Evolutionary conservation across 2,329 filamentous ascomycete species (phyloP).

Genomic region (Ustilaginoidea virens): DNA sequence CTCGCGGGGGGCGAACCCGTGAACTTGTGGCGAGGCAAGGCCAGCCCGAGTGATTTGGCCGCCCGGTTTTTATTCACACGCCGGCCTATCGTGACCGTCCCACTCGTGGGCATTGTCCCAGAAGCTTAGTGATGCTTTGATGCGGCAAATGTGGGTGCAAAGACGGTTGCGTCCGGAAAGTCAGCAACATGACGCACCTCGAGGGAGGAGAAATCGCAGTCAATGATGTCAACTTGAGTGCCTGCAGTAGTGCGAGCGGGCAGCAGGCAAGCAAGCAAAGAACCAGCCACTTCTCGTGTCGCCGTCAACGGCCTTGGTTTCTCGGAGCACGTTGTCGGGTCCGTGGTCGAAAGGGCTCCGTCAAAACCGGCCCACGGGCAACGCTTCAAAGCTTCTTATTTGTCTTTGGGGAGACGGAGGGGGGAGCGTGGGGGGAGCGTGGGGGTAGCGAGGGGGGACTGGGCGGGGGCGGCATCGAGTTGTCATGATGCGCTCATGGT

Average conservation of each 20-base stretch:
- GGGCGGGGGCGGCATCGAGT: too few relatives aligned
- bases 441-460: too few relatives aligned
- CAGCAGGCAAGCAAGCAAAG: slow-evolving; percentile 3
- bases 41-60: too few relatives aligned
- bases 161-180: too few relatives aligned
- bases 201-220: too few relatives aligned
- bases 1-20: too few relatives aligned
- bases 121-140: too few relatives aligned
- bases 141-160: too few relatives aligned
- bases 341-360: slow-evolving; percentile 12
- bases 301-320: slow-evolving; percentile 3
- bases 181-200: too few relatives aligned
- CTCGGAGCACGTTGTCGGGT: slow-evolving; percentile 10
- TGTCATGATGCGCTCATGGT: slow-evolving; percentile 2
- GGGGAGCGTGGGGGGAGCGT: neutral
- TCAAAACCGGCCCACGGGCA: slow-evolving; percentile 5
- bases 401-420: too few relatives aligned
- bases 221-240: slow-evolving; percentile 1
- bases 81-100: slow-evolving; percentile 1
- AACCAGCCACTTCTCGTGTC: slow-evolving; percentile 3
- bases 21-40: too few relatives aligned
- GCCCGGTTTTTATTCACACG: slow-evolving; percentile 1
- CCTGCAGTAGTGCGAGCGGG: slow-evolving; percentile 3
- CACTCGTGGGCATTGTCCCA: too few relatives aligned
- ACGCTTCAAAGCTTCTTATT: neutral